Percentiles rank a stretch among this genome's conserved stretches.
phyloP scores from a whole-genome alignment of 345 rosid species.

The Eucalyptus decipiens region DNA sequence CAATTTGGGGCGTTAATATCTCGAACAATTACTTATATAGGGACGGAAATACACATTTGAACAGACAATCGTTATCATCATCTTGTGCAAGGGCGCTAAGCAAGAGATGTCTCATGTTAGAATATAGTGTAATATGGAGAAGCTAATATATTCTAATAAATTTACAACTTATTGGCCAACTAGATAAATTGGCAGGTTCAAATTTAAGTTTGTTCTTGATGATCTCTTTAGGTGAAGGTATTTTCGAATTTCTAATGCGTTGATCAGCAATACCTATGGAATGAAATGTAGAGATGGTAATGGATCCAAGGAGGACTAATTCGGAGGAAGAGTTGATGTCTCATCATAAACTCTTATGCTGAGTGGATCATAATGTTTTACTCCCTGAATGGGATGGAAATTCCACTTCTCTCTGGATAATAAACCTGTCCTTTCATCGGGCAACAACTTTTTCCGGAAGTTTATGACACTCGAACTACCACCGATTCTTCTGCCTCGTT shows the following conservation, averaged over 20 bases:
- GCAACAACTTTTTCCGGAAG: background rate
- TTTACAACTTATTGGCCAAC: background rate
- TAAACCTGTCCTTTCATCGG: background rate
- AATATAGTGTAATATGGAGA: background rate
- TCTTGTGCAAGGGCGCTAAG: background rate
- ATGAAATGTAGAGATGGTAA: background rate
- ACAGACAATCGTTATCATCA: background rate
- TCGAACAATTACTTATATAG: background rate
- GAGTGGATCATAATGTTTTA: background rate
- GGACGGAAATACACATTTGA: background rate
- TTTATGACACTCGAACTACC: background rate
- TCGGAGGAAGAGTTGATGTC: background rate
- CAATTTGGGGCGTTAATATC: background rate
- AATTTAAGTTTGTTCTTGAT: background rate
- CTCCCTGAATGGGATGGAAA: background rate
- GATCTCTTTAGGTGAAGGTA: background rate
- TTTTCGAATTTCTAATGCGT: background rate
- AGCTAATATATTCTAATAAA: background rate
- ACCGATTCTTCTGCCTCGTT: background rate
- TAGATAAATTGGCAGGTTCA: rapidly evolving
- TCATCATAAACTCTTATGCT: background rate
- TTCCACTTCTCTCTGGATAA: background rate
- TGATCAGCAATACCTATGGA: background rate
- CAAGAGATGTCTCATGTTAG: background rate
- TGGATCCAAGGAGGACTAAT: background rate